Evolutionary conservation across 2,329 filamentous ascomycete genomes (phyloP).

Genomic region (Xylaria sp.): DNA sequence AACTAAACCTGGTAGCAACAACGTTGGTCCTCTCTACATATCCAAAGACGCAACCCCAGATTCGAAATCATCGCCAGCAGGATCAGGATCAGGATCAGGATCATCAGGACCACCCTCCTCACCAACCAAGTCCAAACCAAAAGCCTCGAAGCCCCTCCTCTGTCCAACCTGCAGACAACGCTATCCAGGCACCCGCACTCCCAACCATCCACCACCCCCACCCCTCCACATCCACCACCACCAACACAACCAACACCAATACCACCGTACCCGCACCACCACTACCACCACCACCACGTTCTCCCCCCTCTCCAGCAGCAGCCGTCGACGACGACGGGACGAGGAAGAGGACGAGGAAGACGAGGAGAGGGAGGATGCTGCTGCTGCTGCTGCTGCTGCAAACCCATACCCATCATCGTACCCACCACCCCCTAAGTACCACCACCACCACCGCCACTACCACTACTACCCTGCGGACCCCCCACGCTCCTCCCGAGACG

Average conservation of each 20-base stretch:
- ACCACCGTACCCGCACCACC: background rate
- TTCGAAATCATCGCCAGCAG: background rate
- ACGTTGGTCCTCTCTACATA: background rate
- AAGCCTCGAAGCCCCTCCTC: background rate
- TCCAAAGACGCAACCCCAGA: background rate
- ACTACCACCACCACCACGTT: background rate
- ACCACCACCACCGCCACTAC: background rate
- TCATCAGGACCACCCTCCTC: too few species aligned
- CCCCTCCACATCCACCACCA: background rate
- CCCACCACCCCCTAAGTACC: background rate
- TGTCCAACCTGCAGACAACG: background rate
- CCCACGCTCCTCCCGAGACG: conserved; percentile 4
- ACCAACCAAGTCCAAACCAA: background rate
- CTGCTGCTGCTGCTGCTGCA: too few species aligned
- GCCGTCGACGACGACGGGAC: too few species aligned
- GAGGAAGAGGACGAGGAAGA: too few species aligned
- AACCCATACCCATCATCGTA: background rate
- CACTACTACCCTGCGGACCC: conserved; percentile 2
- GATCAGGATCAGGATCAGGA: too few species aligned
- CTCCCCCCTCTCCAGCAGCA: background rate
- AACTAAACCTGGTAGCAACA: background rate
- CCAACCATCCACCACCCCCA: background rate
- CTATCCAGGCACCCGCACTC: background rate
- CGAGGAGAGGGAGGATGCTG: too few species aligned
- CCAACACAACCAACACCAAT: too few species aligned